Evolutionary conservation across 208 protist species (phyloP), one percentile per base, ranked within the genome.

Genomic region (Leishmania tropica): DNA sequence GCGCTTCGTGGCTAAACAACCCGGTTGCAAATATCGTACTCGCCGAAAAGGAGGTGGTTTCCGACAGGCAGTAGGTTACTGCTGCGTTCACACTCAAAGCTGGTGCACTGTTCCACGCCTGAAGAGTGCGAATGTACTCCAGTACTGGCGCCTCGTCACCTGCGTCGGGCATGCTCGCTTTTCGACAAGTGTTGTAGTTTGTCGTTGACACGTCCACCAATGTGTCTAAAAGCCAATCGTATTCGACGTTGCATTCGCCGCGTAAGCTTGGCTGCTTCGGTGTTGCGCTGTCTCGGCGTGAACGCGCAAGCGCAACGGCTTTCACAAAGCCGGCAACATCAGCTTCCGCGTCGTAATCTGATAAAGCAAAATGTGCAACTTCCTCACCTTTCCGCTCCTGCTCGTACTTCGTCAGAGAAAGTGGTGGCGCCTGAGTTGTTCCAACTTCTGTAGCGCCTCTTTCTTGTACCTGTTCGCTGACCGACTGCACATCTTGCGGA

Each of bases 11-110:
- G n/a, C 42, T 56, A 48, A 81, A 85, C 5, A 85, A 24, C 7
- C 37, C 62, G 21, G 47, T 54, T 40, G 76, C 54, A 13, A 67
- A 65, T 54, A 81, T 35, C 0, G 72, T 85, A 56, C 82, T 79
- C 8, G 40, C 73, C 1, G 82, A 85, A 51, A 85, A 85, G 8
- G 82, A 81, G 28, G 77, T 85, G 24, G 82, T 85, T 76, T 81
- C 56, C 2, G 77, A 56, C 19, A 85, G 51, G n/a, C 76, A 85
- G 58, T 73, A 81, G 7, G 58, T 35, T 10, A 85, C n/a, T 35
- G 82, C 71, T 21, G 56, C 28, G 37, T 28, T 54, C 7, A 81
- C 28, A 40, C 47, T 74, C 75, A 71, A 85, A 3, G 53, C 53
- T 10, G 70, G 75, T 8, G 54, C 81, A 45, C 0, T 64, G 40